Base-by-base conservation (phyloP, 176 grass and related monocot species). In the Leersia perrieri region DNA sequence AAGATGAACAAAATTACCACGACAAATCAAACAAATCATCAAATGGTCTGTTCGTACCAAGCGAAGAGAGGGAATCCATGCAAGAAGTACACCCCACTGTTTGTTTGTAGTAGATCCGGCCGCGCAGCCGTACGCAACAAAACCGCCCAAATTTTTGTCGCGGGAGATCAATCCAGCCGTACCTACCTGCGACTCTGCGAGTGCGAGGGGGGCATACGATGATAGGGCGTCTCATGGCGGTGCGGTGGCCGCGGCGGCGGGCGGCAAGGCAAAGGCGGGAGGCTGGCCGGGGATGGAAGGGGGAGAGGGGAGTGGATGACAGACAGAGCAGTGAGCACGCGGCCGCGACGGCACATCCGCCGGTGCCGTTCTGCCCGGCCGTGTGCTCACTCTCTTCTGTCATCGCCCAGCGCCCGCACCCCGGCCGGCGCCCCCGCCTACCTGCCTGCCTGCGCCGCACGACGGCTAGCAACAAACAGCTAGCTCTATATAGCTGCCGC, bases 331-430 rank as follows among this genome's bases (percentile, higher is more conserved):
- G 89, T 90, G 84, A 90, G 89, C 84, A 90, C 89, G 89, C 89
- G 80, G 64, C 84, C 80, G 84, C 84, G 84, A 90, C 89, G 84
- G 84, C 89, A 90, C 82, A 76, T 78, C 77, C 64, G 41, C 15
- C 75, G 84, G 84, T 90, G 88, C 84, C 84, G 88, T 75, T 38
- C 76, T 41, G 84, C 76, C 83, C 88, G 88, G 80, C 89, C 84
- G 89, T 80, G 89, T 90, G 89, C 89, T 90, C 89, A 87, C 89
- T 90, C 89, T 90, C 89, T 90, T 90, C 89, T 90, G 89, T 90
- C 89, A 90, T 75, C 84, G 70, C 53, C 64, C 84, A 14, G 31
- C 55, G n/a, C 28, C 27, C 65, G 29, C 66, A 63, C 22, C 63
- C 22, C 63, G 10, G 22, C n/a, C 36, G 34, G 32, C 16, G n/a